Conservation (phyloP, 768 basidiomycete species). For the Tylopilus sp. region DNA sequence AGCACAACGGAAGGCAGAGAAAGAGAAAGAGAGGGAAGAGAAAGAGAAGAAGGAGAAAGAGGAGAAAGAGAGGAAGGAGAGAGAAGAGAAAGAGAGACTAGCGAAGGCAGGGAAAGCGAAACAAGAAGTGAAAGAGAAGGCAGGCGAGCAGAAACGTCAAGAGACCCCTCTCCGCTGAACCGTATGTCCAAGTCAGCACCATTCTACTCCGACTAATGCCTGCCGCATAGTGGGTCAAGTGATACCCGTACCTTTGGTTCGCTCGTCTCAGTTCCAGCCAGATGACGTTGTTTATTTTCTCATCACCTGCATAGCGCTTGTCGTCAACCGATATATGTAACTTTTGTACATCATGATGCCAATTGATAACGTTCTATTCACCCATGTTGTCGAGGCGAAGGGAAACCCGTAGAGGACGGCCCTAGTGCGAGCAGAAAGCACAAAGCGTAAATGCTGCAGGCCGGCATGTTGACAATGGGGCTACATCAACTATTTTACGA, state of each 20-base stretch:
- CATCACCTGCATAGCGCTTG: slow-evolving; percentile 2
- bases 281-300: slow-evolving; percentile 9
- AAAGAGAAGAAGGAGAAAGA: neutral
- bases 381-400: neutral
- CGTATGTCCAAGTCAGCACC: slow-evolving; percentile 7
- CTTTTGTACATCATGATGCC: slow-evolving; percentile 5
- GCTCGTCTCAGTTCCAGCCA: neutral
- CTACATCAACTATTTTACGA: neutral
- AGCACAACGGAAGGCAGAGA: too few species aligned
- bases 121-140: neutral
- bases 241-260: neutral
- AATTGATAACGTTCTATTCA: neutral
- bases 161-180: neutral
- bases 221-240: slow-evolving; percentile 1
- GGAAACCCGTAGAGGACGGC: too few species aligned
- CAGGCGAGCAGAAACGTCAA: neutral
- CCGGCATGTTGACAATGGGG: too few species aligned
- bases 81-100: neutral
- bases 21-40: neutral
- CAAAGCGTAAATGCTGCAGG: neutral
- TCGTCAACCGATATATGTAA: neutral
- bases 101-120: neutral
- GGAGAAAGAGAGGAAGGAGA: neutral
- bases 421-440: too few species aligned
- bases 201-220: neutral